Percentiles rank a stretch among this genome's conserved stretches.
These are phyloP conservation scores for Colletotrichum sp. DNA, from an alignment of 2,329 filamentous ascomycete genomes.

Conservation along the genomic window DNA sequence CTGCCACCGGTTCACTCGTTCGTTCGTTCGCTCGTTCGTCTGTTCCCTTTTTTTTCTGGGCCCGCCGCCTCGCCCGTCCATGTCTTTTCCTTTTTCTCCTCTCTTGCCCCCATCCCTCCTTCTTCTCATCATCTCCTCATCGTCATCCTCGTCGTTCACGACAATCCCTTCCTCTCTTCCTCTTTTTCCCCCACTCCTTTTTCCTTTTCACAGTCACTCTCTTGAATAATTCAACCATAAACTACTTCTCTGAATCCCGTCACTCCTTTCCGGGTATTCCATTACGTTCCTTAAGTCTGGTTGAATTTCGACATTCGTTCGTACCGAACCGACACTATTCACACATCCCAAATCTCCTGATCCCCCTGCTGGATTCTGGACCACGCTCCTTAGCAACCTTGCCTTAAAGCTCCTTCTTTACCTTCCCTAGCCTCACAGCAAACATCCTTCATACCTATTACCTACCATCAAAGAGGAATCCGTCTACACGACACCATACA, in stretches of 20 bases:
- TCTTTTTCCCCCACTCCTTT: conserved; percentile 40
- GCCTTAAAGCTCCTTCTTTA: conserved; percentile 19
- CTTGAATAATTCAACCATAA: conserved; percentile 47
- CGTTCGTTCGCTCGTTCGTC: conserved; percentile 7
- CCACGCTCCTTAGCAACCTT: conserved; percentile 29
- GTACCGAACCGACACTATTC: conserved; percentile 21
- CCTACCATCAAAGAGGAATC: neutral
- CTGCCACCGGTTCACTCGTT: conserved; percentile 7
- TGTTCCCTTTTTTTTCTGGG: conserved; percentile 17
- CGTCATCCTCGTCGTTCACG: conserved; percentile 38
- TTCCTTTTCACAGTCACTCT: conserved; percentile 54
- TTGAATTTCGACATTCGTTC: conserved; percentile 27
- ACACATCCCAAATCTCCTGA: conserved; percentile 19
- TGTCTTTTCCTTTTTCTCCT: conserved; percentile 31
- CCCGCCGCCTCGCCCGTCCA: conserved; percentile 21
- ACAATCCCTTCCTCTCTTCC: conserved; percentile 40
- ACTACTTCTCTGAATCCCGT: conserved; percentile 45
- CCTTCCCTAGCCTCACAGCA: conserved; percentile 14
- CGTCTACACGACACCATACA: neutral
- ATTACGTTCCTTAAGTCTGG: conserved; percentile 44
- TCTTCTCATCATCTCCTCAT: conserved; percentile 40
- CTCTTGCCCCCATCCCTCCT: conserved; percentile 29
- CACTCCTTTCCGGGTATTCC: conserved; percentile 56
- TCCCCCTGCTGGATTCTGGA: conserved; percentile 25
- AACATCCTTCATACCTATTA: neutral